These are phyloP conservation scores for Nemania sp. DNA, from an alignment of 2,329 filamentous ascomycete genomes.

Conservation along the genomic window DNA sequence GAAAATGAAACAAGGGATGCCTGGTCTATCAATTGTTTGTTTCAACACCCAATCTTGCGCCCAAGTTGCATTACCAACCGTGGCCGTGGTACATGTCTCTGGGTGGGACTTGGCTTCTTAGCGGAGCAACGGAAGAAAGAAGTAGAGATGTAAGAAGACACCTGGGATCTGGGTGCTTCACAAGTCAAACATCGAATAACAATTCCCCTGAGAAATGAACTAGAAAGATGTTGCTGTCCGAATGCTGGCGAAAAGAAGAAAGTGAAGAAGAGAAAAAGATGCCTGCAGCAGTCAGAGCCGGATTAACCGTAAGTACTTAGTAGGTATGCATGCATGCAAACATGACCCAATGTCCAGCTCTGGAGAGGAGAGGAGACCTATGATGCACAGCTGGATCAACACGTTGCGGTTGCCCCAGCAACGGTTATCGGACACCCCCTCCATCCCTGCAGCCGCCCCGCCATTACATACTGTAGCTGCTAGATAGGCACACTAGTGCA, in stretches of 20 bases:
- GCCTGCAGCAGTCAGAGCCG: constrained; percentile 3
- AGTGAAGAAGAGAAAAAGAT: constrained; percentile 13
- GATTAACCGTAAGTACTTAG: background rate
- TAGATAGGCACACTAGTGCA: background rate
- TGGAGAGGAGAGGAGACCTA: background rate
- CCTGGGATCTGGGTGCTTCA: constrained; percentile 15
- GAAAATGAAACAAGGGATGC: constrained; percentile 42
- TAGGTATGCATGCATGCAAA: background rate
- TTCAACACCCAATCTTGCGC: constrained; percentile 38
- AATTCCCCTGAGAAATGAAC: constrained; percentile 17
- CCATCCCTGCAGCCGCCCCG: constrained; percentile 26
- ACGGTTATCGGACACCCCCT: constrained; percentile 25
- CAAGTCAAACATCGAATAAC: constrained; percentile 26
- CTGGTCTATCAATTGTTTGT: constrained; percentile 39
- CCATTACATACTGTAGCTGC: constrained; percentile 11
- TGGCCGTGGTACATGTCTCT: constrained; percentile 40
- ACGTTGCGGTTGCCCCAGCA: constrained; percentile 40
- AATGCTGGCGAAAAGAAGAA: constrained; percentile 16
- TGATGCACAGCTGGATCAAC: constrained; percentile 36
- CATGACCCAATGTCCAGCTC: constrained; percentile 1
- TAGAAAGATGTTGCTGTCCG: constrained; percentile 28
- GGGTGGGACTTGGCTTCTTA: constrained; percentile 30
- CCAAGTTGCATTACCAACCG: constrained; percentile 38
- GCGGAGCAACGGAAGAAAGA: constrained; percentile 18
- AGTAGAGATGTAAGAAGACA: constrained; percentile 19